Percentiles rank a stretch among this genome's conserved stretches.
These are phyloP conservation scores for Pseudogymnoascus sp. DNA, from an alignment of 2,329 filamentous ascomycete species.

Conservation along the genomic window DNA sequence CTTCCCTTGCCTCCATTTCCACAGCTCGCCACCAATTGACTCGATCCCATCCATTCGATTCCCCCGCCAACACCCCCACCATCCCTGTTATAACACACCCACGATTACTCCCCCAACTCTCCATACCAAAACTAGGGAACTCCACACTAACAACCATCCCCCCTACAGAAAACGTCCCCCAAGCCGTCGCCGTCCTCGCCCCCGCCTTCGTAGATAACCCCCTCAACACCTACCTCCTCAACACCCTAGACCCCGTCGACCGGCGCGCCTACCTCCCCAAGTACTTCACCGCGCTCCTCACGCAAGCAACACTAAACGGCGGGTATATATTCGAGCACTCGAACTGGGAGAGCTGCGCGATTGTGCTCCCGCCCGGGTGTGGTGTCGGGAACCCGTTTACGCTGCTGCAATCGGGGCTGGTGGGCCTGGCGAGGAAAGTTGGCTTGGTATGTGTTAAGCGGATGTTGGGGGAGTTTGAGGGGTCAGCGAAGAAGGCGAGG, in stretches of 20 bases:
- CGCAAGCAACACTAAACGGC: conserved; percentile 16
- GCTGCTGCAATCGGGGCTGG: conserved; percentile 15
- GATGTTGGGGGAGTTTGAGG: conserved; percentile 15
- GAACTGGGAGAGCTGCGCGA: conserved; percentile 9
- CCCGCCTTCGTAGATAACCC: conserved; percentile 9
- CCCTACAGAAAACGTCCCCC: background rate
- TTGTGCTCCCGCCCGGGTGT: conserved; percentile 15
- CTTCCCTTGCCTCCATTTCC: background rate
- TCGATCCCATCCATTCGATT: background rate
- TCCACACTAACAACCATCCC: background rate
- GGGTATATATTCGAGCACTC: conserved; percentile 13
- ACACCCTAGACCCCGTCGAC: conserved; percentile 9
- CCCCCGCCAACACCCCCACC: background rate
- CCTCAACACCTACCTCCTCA: conserved; percentile 16
- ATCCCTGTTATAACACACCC: background rate
- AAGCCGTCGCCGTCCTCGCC: background rate
- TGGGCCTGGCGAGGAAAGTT: conserved; percentile 17
- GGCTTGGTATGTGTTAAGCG: conserved; percentile 14
- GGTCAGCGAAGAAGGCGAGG: background rate
- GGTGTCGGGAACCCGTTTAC: conserved; percentile 16
- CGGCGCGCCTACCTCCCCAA: conserved; percentile 13
- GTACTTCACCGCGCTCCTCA: conserved; percentile 16
- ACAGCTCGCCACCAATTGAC: background rate
- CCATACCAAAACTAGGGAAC: background rate
- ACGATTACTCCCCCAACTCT: background rate